Base-by-base conservation (phyloP, 192 early-diverging fungal genomes). In the Umbelopsis ramanniana region DNA sequence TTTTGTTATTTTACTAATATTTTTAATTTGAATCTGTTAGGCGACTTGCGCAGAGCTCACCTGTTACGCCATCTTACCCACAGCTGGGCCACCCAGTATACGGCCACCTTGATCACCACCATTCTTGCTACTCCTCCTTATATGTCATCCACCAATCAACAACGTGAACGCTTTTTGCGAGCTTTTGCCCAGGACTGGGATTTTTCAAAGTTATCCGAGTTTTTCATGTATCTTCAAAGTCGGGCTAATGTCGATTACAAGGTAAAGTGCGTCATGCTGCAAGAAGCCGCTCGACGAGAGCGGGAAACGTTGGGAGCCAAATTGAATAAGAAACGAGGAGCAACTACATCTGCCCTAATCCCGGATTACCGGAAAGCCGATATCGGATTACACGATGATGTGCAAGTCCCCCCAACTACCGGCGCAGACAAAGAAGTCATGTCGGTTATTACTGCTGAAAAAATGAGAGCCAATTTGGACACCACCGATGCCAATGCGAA, bases 121-220 rank as follows among this genome's bases (percentile, higher is more conserved):
- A 73, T 88, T n/a, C 71, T 84, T 6, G 79, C 82, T 14, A 72
- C 76, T 63, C 81, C 76, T 6, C 78, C 68, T 22, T 79, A 69
- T 19, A 71, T 68, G 24, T 74, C 52, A n/a, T 48, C 73, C 17
- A 52, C 53, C 11, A 74, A 73, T 22, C 29, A 47, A 24, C 73
- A 74, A 23, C 52, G 74, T 23, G 76, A 81, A 24, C 70, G 76
- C 2, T 89, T 90, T 50, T 52, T 90, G 52, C 77, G 81, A 52
- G 83, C 84, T 6, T 84, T 89, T 33, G 84, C 86, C 7, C 79
- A 83, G 9, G 84, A 87, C 73, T 90, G 87, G 86, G 86, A 88
- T 76, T 89, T 91, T 84, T 85, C 82, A 70, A 82, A 85, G 52
- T 67, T 87, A 54, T 82, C 88, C 26, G 83, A 88, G 79, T 87